Base-by-base conservation (phyloP, 192 early-diverging fungal species). In the Geranomyces variabilis region DNA sequence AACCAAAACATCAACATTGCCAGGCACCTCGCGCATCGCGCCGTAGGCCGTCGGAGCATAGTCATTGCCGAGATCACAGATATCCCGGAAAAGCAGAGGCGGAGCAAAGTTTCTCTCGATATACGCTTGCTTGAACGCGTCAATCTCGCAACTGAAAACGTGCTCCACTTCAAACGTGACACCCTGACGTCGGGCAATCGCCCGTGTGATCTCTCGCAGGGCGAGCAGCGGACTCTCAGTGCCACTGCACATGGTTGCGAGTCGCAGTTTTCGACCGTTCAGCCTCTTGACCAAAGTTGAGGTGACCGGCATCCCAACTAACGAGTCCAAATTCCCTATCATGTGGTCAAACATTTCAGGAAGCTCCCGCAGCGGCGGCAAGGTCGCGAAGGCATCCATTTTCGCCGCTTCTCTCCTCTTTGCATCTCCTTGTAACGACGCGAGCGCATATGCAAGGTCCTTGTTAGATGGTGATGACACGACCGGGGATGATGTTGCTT, bases 121-220 rank as follows among this genome's bases (percentile, higher is more conserved):
- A 55, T 83, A 83, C 15, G 81, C 81, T 65, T 83, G 81, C 71
- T 83, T 83, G 69, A 80, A 83, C 3, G 81, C 79, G 46, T 83
- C 81, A 56, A 83, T 83, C 57, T 83, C 81, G 59, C 81, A 83
- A 29, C 67, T 71, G 71, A 83, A 83, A 5, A 83, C 81, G 67
- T 80, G 79, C 36, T 83, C 70, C 28, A 83, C 59, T 9, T 66
- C 69, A 26, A 76, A 60, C 6, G 51, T 30, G 46, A 74, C 51
- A 12, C 74, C 75, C 19, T 76, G 46, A n/a, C 63, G 45, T 15
- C 30, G 17, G 47, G 58, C 60, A 15, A 83, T 33, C 5, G 78
- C 73, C 0, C 79, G 53, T 8, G 70, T 53, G 43, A 83, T 76
- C 26, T 76, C 36, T 15, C 68, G 41, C 33, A 83, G 69, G 8